phyloP scores from a whole-genome alignment of 2,329 filamentous ascomycete genomes.

The Beauveria sp. region DNA sequence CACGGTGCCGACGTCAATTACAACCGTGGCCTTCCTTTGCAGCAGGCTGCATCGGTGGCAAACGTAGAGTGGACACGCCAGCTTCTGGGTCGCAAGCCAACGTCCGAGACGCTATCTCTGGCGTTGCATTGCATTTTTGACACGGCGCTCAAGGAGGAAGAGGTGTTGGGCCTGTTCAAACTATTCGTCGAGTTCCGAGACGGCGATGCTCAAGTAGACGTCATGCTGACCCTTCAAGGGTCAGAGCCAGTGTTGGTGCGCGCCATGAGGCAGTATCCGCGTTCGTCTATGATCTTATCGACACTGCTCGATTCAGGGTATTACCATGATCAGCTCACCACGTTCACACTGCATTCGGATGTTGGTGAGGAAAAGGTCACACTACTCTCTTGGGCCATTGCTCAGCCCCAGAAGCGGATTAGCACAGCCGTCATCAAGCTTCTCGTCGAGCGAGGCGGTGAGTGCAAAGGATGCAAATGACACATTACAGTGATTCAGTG shows the following conservation, averaged over 20 bases:
- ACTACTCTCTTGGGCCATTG: slow-evolving; percentile 52
- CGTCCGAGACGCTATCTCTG: slow-evolving; percentile 39
- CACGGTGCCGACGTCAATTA: slow-evolving; percentile 41
- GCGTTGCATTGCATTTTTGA: slow-evolving; percentile 50
- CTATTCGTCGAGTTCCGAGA: slow-evolving; percentile 44
- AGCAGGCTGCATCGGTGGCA: slow-evolving; percentile 44
- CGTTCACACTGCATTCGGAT: slow-evolving; percentile 35
- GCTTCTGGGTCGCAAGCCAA: slow-evolving; percentile 43
- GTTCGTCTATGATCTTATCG: slow-evolving; percentile 43
- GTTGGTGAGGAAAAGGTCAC: slow-evolving; percentile 47
- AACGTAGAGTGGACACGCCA: slow-evolving; percentile 41
- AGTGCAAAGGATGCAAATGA: slow-evolving; percentile 15
- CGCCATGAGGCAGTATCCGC: slow-evolving; percentile 47
- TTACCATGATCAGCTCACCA: slow-evolving; percentile 48
- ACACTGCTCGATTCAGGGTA: slow-evolving; percentile 49
- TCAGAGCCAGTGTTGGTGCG: slow-evolving; percentile 43
- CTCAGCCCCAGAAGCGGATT: slow-evolving; percentile 55
- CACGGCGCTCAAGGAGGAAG: slow-evolving; percentile 40
- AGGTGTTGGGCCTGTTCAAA: slow-evolving; percentile 41
- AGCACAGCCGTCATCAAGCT: slow-evolving; percentile 50
- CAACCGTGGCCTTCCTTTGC: slow-evolving; percentile 45
- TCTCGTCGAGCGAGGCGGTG: slow-evolving; percentile 40
- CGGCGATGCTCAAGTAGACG: slow-evolving; percentile 42
- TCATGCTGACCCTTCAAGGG: slow-evolving; percentile 35
- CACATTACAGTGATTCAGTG: slow-evolving; percentile 11